Base-by-base conservation (phyloP, 2,329 filamentous ascomycete species). In the Fusarium bactridioides region DNA sequence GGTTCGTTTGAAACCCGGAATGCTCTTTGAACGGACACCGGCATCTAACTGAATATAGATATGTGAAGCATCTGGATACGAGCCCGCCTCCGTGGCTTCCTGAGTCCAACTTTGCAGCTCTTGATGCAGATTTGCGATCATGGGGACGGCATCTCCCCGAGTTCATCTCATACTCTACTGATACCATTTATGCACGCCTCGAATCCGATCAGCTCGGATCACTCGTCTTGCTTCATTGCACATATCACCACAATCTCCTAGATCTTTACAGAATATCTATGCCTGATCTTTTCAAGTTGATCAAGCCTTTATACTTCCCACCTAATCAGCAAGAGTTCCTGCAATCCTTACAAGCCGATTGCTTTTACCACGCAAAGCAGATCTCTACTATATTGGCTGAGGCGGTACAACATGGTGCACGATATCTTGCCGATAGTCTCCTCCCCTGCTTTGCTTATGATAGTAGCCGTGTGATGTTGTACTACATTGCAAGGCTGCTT, bases 371-470 rank as follows among this genome's bases (percentile, higher is more conserved):
- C 38, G 82, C 82, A 10, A 79, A 78, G 23, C 78, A 81, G 61
- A 83, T 83, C 40, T 78, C 83, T 7, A 75, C 75, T 12, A 83
- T 84, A 25, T 64, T 84, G 23, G 79, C 81, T 11, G 81, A 84
- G 58, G 81, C 83, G 12, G 80, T 80, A 5, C 80, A 81, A 41
- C 83, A 85, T 67, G 84, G 83, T 19, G 74, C 79, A 10, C 75
- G 81, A 8, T 80, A 83, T 40, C 69, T 86, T 29, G 83, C 83
- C 1, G 84, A 86, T 50, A 84, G 82, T 48, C 76, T 85, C 74
- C 78, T 85, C 35, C 84, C 84, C 3, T 84, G 83, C 21, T 86
- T 85, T 64, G 80, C 83, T 4, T 85, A 85, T 70, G 84, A 86
- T 60, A 85, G 84, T 69, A 85, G 82, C 54, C 80, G 84, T 9